Percentiles rank a stretch among this genome's conserved stretches.
Evolutionary conservation across 768 basidiomycete genomes (phyloP).

Genomic region (Galerina sulciceps): DNA sequence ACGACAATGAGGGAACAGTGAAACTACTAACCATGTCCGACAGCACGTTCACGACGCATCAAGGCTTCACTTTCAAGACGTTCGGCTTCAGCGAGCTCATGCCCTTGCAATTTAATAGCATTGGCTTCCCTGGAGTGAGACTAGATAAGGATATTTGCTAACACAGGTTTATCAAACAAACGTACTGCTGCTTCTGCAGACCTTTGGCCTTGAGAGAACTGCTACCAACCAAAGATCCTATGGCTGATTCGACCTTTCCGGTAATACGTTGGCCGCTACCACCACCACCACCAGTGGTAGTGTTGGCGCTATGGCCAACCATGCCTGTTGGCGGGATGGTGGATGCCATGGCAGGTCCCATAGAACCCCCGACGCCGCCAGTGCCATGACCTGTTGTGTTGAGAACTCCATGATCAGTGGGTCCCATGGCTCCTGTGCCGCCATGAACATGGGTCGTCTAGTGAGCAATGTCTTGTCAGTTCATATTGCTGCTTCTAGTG

Average conservation of each 20-base stretch:
- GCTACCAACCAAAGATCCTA: conserved; percentile 50
- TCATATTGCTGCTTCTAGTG: not conserved
- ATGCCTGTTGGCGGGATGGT: conserved; percentile 25
- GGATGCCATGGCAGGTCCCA: conserved; percentile 6
- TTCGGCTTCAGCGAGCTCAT: conserved; percentile 57
- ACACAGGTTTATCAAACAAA: not conserved
- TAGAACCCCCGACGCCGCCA: conserved; percentile 15
- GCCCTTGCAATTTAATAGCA: conserved; percentile 45
- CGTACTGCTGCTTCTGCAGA: conserved; percentile 51
- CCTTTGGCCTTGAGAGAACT: conserved; percentile 52
- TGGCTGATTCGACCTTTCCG: conserved; percentile 52
- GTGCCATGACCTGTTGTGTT: conserved; percentile 1
- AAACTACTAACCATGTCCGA: conserved; percentile 46
- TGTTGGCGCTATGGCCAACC: conserved; percentile 22
- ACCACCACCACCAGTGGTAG: conserved; percentile 23
- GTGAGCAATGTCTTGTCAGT: too few species aligned
- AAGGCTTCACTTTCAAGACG: conserved; percentile 54
- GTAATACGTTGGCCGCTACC: conserved; percentile 33
- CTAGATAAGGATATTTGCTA: not conserved
- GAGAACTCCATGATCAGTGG: not conserved
- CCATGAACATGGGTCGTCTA: too few species aligned
- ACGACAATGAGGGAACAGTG: not conserved
- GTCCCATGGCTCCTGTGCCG: too few species aligned
- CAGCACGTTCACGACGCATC: conserved; percentile 53
- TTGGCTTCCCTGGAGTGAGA: conserved; percentile 46